phyloP scores from a whole-genome alignment of 495 filamentous ascomycete genomes.

The Lasiosphaeria ovina region DNA sequence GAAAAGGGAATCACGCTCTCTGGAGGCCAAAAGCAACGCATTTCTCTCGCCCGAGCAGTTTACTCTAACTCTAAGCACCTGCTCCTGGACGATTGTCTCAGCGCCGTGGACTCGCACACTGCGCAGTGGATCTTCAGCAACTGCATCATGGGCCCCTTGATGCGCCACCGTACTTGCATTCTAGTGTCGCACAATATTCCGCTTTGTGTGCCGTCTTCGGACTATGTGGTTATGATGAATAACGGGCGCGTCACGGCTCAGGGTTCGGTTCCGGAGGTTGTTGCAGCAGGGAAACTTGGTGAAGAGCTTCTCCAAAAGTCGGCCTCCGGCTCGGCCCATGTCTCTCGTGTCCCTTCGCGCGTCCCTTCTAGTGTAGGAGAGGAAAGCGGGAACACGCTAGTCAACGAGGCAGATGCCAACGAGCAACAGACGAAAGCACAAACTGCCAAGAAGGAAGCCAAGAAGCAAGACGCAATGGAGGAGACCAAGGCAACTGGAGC shows the following conservation, averaged over 20 bases:
- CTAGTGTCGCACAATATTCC: conserved; percentile 95
- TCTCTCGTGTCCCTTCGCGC: conserved; percentile 69
- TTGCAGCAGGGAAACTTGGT: conserved; percentile 78
- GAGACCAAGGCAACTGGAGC: conserved; percentile 81
- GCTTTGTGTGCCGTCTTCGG: conserved; percentile 73
- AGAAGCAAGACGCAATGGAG: conserved; percentile 53
- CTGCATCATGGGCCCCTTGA: conserved; percentile 85
- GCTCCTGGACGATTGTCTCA: conserved; percentile 92
- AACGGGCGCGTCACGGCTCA: conserved; percentile 80
- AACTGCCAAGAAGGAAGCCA: conserved; percentile 43
- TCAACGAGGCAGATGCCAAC: conserved; percentile 41
- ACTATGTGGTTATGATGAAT: conserved; percentile 78
- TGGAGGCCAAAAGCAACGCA: conserved; percentile 96
- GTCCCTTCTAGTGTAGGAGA: conserved; percentile 66
- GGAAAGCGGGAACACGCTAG: conserved; percentile 46
- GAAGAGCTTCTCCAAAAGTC: conserved; percentile 70
- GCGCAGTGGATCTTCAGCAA: conserved; percentile 98
- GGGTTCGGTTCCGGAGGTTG: conserved; percentile 72
- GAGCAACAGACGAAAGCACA: conserved; percentile 32
- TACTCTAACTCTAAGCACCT: conserved; percentile 91
- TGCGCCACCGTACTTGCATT: conserved; percentile 86
- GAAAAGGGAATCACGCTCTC: conserved; percentile 98
- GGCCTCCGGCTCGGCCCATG: conserved; percentile 59
- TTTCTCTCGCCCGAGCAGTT: conserved; percentile 88
- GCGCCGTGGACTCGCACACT: conserved; percentile 97